Conservation (phyloP, 257 asterid species). For the Gentiana macrophylla region DNA sequence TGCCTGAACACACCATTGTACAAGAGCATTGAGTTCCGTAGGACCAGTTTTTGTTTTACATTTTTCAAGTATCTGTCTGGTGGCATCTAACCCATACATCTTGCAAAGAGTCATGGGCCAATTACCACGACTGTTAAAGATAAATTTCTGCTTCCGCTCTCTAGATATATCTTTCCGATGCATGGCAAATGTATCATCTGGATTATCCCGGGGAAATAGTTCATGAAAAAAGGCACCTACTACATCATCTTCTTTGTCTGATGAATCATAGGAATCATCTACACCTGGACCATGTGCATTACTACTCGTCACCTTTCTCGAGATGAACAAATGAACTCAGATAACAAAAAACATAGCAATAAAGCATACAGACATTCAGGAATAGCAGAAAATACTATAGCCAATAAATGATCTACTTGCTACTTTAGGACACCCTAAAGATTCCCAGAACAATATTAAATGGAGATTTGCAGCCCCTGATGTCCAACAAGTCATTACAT, state of each 20-base stretch:
- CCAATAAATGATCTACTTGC: neutral
- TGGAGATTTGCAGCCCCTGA: neutral
- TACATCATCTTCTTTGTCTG: neutral
- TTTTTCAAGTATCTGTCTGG: conserved; percentile 43
- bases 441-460: neutral
- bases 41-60: conserved; percentile 50
- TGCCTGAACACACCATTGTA: conserved; percentile 38
- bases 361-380: neutral
- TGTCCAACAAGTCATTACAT: neutral
- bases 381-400: neutral
- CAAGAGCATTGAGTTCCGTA: conserved; percentile 47
- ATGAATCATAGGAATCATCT: conserved; percentile 17
- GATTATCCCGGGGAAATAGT: conserved; percentile 32
- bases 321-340: conserved; percentile 11
- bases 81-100: conserved; percentile 45
- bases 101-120: conserved; percentile 32
- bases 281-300: conserved; percentile 42
- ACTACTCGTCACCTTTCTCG: neutral
- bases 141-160: conserved; percentile 51
- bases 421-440: neutral
- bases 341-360: neutral
- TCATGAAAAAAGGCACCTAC: conserved; percentile 13
- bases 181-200: conserved; percentile 20
- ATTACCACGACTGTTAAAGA: conserved; percentile 29
- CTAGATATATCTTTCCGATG: conserved; percentile 44